phyloP scores from a whole-genome alignment of 441 rosid species.

The Eruca vesicaria region DNA sequence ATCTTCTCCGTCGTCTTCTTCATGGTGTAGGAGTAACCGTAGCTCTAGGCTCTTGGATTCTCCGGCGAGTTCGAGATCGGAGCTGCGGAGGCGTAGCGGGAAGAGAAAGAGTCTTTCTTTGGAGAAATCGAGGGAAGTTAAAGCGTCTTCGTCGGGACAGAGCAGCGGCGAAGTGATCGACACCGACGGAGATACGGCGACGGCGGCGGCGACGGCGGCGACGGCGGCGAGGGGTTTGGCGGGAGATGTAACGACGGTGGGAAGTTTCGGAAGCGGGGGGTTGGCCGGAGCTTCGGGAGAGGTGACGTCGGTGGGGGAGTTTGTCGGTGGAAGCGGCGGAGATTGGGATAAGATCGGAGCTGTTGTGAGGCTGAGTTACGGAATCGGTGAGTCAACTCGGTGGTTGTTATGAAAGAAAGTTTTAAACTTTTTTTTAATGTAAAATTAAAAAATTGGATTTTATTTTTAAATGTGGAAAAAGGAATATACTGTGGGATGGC shows the following conservation, averaged over 20 bases:
- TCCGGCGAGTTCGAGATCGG: constrained; percentile 33
- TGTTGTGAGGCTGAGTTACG: constrained; percentile 74
- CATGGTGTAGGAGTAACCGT: constrained; percentile 21
- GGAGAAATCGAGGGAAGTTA: constrained; percentile 31
- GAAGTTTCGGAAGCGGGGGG: constrained; percentile 46
- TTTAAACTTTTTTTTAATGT: background rate
- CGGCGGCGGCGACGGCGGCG: constrained; percentile 40
- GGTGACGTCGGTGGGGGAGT: constrained; percentile 60
- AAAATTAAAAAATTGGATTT: background rate
- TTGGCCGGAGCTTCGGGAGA: constrained; percentile 50
- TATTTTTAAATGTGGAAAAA: background rate
- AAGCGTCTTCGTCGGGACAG: constrained; percentile 44
- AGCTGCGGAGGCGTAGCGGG: constrained; percentile 22
- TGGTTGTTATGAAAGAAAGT: background rate
- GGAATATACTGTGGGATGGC: constrained; percentile 95
- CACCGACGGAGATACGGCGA: constrained; percentile 34
- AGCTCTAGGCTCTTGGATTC: constrained; percentile 24
- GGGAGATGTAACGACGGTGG: constrained; percentile 31
- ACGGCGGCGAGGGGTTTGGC: constrained; percentile 33
- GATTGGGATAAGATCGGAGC: constrained; percentile 96
- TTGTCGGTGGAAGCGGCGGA: constrained; percentile 49
- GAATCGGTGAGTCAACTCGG: constrained; percentile 63
- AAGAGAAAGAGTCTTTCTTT: constrained; percentile 24
- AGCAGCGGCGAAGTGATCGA: constrained; percentile 52
- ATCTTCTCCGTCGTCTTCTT: constrained; percentile 17